Evolutionary conservation across 2,329 filamentous ascomycete genomes (phyloP).

Genomic region (Penicillium sp.): DNA sequence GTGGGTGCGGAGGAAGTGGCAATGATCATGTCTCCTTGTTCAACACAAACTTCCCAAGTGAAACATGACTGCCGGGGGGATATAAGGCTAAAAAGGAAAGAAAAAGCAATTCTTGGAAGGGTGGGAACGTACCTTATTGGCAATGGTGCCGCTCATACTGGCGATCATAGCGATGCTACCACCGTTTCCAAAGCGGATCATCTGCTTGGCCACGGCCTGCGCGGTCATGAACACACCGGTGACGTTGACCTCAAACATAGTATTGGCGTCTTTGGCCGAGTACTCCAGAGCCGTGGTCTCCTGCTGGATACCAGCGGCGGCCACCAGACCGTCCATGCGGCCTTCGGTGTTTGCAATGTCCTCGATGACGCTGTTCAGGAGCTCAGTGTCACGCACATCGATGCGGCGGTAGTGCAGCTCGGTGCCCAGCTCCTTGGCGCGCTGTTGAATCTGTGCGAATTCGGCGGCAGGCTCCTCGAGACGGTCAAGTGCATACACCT

Average conservation of each 20-base stretch:
- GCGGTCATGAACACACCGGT: slow-evolving; percentile 60
- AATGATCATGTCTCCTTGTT: neutral
- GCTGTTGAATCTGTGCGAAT: slow-evolving; percentile 61
- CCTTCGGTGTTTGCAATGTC: slow-evolving; percentile 65
- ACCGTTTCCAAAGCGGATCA: slow-evolving; percentile 56
- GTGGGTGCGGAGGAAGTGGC: neutral
- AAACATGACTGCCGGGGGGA: neutral
- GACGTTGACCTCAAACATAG: slow-evolving; percentile 59
- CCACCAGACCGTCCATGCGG: slow-evolving; percentile 72
- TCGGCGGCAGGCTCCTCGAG: slow-evolving; percentile 47
- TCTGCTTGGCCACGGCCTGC: slow-evolving; percentile 59
- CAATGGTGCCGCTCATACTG: slow-evolving; percentile 58
- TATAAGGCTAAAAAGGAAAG: neutral
- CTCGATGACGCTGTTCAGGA: slow-evolving; percentile 62
- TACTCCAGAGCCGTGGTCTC: slow-evolving; percentile 81
- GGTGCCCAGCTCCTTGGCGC: slow-evolving; percentile 62
- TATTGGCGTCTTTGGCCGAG: slow-evolving; percentile 55
- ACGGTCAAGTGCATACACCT: slow-evolving; percentile 44
- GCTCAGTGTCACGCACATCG: slow-evolving; percentile 68
- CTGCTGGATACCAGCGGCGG: slow-evolving; percentile 68
- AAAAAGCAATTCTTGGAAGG: neutral
- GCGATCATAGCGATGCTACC: slow-evolving; percentile 60
- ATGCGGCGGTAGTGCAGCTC: slow-evolving; percentile 69
- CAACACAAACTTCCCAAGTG: neutral
- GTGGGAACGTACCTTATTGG: slow-evolving; percentile 45